These are phyloP conservation scores for Penicillium sp. DNA, from an alignment of 2,329 filamentous ascomycete species.

Conservation along the genomic window DNA sequence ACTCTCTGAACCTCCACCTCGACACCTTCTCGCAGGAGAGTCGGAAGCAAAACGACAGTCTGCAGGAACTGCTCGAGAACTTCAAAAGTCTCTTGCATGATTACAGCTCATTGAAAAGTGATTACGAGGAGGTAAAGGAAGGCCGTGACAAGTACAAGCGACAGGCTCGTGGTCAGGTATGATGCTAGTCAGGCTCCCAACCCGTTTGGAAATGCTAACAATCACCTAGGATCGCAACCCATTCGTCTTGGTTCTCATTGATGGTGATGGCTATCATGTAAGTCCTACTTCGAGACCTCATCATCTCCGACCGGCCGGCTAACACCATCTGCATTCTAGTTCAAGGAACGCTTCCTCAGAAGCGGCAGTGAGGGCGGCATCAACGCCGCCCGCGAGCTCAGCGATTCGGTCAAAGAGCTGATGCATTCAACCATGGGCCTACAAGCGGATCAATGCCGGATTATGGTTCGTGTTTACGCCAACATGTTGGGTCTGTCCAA, in stretches of 20 bases:
- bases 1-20: constrained; percentile 19
- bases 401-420: constrained; percentile 47
- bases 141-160: constrained; percentile 52
- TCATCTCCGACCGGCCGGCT: background rate
- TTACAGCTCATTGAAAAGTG: constrained; percentile 52
- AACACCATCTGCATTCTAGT: constrained; percentile 45
- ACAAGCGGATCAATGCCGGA: constrained; percentile 47
- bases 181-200: constrained; percentile 2
- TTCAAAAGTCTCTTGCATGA: constrained; percentile 47
- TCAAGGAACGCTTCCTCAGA: constrained; percentile 47
- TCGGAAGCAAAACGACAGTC: constrained; percentile 27
- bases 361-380: constrained; percentile 51
- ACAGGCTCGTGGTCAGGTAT: constrained; percentile 43
- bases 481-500: constrained; percentile 52
- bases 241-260: constrained; percentile 57
- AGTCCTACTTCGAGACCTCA: constrained; percentile 1
- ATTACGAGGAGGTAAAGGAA: constrained; percentile 54
- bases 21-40: constrained; percentile 20
- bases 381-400: constrained; percentile 50
- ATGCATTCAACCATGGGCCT: constrained; percentile 40
- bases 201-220: constrained; percentile 5
- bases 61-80: constrained; percentile 34
- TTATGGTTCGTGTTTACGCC: constrained; percentile 53
- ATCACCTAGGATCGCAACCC: constrained; percentile 45
- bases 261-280: constrained; percentile 55